Conservation (phyloP, 345 rosid species). For the Streptanthus diversifolius region DNA sequence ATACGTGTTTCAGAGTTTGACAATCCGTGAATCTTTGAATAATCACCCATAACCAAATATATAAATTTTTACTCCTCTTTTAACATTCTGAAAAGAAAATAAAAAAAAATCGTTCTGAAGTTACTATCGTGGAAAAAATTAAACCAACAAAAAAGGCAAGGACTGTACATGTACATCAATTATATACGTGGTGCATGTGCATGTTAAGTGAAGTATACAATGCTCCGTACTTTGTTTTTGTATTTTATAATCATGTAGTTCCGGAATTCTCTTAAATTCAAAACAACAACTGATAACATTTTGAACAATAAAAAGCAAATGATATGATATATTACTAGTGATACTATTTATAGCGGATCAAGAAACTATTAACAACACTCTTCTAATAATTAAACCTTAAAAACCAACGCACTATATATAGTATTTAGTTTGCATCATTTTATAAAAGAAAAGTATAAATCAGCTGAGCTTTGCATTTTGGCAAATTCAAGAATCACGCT, state of each 20-base stretch:
- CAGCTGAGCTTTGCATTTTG: slow-evolving; percentile 1
- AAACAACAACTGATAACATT: background rate
- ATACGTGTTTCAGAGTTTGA: slow-evolving; percentile 9
- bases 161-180: background rate
- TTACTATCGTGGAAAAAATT: background rate
- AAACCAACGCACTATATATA: too few relatives aligned
- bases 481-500: slow-evolving; percentile 35
- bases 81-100: background rate
- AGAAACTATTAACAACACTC: background rate
- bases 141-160: background rate
- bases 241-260: background rate
- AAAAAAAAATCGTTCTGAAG: background rate
- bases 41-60: background rate
- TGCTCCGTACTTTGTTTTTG: background rate
- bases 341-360: background rate
- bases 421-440: background rate
- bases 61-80: background rate
- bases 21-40: background rate
- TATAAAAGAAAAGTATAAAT: background rate
- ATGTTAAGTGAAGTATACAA: slow-evolving; percentile 18
- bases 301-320: background rate
- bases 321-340: background rate
- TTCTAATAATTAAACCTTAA: too few relatives aligned
- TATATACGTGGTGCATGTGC: slow-evolving; percentile 27
- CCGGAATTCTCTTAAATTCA: background rate